Percentiles rank a stretch among this genome's conserved stretches.
phyloP scores from a whole-genome alignment of 306 rosid genomes.

The Astragalus glycyphyllos region DNA sequence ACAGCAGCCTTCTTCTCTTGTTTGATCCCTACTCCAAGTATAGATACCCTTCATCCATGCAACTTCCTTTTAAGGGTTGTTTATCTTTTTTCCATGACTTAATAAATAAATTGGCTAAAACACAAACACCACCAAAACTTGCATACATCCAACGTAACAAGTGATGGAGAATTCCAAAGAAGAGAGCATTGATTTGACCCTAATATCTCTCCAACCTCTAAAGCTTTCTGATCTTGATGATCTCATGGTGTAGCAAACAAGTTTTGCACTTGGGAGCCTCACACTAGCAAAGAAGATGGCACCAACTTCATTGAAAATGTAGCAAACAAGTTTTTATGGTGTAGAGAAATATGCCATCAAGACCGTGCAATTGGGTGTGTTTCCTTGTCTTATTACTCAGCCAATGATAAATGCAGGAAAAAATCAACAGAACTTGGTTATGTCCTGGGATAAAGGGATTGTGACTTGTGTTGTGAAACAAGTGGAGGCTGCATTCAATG shows the following conservation, averaged over 20 bases:
- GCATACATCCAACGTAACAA: background rate
- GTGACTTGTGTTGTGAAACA: constrained; percentile 62
- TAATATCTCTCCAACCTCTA: constrained; percentile 57
- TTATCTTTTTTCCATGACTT: constrained; percentile 17
- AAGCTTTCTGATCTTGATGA: constrained; percentile 67
- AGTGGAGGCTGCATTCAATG: constrained; percentile 56
- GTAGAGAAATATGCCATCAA: constrained; percentile 63
- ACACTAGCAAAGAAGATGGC: constrained; percentile 56
- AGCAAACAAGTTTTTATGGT: constrained; percentile 51
- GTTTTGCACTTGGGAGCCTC: constrained; percentile 70
- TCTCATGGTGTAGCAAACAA: constrained; percentile 60
- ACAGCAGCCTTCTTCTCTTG: background rate
- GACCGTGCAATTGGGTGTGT: constrained; percentile 63
- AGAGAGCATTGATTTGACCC: no score
- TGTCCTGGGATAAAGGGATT: constrained; percentile 78
- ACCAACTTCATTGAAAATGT: constrained; percentile 47
- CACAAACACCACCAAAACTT: constrained; percentile 2
- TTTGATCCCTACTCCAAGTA: constrained; percentile 13
- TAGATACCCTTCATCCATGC: constrained; percentile 3
- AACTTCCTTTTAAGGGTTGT: no score
- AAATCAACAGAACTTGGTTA: constrained; percentile 64
- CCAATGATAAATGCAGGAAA: constrained; percentile 45
- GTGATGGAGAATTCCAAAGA: constrained; percentile 42
- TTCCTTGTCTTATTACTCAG: constrained; percentile 42
- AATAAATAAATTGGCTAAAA: constrained; percentile 30